These are phyloP conservation scores for Neurospora terricola DNA, from an alignment of 495 filamentous ascomycete genomes.

Conservation along the genomic window DNA sequence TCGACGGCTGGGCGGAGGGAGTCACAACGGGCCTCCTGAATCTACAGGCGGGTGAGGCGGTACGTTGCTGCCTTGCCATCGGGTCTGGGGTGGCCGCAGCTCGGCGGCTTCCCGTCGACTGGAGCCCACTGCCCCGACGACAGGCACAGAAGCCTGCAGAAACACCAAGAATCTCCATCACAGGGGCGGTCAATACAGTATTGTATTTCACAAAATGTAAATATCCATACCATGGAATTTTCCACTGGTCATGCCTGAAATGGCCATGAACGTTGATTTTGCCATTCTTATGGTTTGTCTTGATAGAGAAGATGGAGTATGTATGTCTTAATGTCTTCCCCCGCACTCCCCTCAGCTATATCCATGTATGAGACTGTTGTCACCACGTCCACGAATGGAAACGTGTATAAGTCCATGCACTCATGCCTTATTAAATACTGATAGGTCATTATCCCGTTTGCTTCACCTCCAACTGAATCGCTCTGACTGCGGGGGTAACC, in stretches of 20 bases:
- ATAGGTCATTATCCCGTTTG: background rate
- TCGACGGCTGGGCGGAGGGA: background rate
- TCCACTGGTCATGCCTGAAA: accelerated
- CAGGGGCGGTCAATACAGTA: background rate
- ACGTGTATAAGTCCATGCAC: background rate
- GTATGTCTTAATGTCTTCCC: background rate
- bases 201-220: background rate
- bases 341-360: background rate
- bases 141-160: slow-evolving; percentile 21
- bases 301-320: background rate
- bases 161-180: slow-evolving; percentile 10
- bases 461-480: background rate
- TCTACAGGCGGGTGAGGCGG: background rate
- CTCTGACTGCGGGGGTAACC: background rate
- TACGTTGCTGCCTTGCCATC: background rate
- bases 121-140: background rate
- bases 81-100: slow-evolving; percentile 9
- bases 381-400: background rate
- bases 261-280: background rate
- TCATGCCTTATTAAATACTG: background rate
- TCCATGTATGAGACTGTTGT: background rate
- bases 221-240: background rate
- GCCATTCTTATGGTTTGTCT: background rate
- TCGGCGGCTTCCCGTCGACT: slow-evolving; percentile 2
- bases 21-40: background rate